Conservation (phyloP, 352 stramenopile genomes). For the Salisapilia sapeloensis region DNA sequence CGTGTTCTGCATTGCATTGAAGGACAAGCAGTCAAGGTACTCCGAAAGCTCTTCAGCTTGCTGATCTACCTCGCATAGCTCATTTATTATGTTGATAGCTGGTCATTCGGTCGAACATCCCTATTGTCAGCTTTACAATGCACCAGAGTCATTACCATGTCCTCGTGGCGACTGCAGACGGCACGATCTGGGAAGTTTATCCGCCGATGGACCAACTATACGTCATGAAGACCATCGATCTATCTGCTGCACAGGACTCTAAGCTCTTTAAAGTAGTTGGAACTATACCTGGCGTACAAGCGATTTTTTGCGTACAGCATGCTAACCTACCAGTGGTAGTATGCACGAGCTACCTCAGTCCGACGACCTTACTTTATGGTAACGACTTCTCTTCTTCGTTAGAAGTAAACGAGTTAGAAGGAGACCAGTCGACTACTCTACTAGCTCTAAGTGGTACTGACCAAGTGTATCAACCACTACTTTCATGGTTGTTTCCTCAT, state of each 20-base stretch:
- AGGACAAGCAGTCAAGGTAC: no score
- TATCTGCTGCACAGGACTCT: conserved; percentile 1
- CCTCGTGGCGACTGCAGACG: conserved; percentile 10
- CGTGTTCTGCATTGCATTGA: no score
- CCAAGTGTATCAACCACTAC: conserved; percentile 3
- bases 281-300: conserved; percentile 1
- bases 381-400: conserved; percentile 1
- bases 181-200: conserved; percentile 1
- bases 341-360: conserved; percentile 28
- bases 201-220: conserved; percentile 4
- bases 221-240: conserved; percentile 10
- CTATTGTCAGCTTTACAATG: no score
- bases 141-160: no score
- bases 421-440: conserved; percentile 35
- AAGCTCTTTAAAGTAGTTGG: conserved; percentile 2
- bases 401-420: conserved; percentile 42
- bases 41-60: no score
- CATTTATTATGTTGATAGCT: no score
- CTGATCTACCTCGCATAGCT: no score
- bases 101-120: no score
- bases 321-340: conserved; percentile 5
- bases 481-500: conserved; percentile 11
- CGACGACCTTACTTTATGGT: conserved; percentile 23
- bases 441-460: conserved; percentile 7
- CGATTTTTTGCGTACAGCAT: conserved; percentile 16